Percentiles rank a stretch among this genome's conserved stretches.
Conservation (phyloP, 78 protist species). For the Monocercomonoides exilis region DNA sequence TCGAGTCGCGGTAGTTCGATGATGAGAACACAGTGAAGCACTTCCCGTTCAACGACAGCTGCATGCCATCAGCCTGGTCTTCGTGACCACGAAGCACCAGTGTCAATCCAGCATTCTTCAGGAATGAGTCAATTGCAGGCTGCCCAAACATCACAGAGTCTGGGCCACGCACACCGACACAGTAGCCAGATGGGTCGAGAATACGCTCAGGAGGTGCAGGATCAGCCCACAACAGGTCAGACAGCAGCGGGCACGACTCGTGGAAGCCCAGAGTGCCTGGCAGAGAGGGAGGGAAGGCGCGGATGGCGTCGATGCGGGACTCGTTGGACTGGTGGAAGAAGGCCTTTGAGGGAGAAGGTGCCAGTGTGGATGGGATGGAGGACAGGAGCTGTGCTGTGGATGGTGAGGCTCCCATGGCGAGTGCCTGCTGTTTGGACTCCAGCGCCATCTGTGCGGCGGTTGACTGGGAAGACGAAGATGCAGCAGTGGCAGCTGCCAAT, state of each 20-base stretch:
- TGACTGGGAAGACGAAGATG: too few species aligned
- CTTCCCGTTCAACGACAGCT: not conserved
- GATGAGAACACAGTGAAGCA: slow-evolving; percentile 12
- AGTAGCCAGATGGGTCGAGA: not conserved
- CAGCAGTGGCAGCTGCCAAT: too few species aligned
- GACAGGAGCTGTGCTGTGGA: not conserved
- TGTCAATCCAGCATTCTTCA: not conserved
- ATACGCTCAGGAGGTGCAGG: slow-evolving; percentile 4
- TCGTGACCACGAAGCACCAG: slow-evolving; percentile 11
- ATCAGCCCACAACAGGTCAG: slow-evolving; percentile 3
- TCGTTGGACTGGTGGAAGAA: not conserved
- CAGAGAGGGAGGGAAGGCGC: not conserved
- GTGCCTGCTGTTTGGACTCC: not conserved
- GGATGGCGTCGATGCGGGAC: not conserved
- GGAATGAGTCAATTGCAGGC: slow-evolving; percentile 5
- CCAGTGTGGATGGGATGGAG: not conserved
- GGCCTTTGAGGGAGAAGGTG: not conserved
- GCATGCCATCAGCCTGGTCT: not conserved
- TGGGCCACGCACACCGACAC: not conserved
- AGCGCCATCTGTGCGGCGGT: too few species aligned
- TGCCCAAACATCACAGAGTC: slow-evolving; percentile 1
- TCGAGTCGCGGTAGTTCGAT: slow-evolving; percentile 13
- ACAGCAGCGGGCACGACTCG: not conserved
- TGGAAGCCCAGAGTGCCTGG: not conserved
- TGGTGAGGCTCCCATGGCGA: not conserved